Evolutionary conservation across 352 stramenopile genomes (phyloP).

Genomic region (Nothophytophthora sp.): DNA sequence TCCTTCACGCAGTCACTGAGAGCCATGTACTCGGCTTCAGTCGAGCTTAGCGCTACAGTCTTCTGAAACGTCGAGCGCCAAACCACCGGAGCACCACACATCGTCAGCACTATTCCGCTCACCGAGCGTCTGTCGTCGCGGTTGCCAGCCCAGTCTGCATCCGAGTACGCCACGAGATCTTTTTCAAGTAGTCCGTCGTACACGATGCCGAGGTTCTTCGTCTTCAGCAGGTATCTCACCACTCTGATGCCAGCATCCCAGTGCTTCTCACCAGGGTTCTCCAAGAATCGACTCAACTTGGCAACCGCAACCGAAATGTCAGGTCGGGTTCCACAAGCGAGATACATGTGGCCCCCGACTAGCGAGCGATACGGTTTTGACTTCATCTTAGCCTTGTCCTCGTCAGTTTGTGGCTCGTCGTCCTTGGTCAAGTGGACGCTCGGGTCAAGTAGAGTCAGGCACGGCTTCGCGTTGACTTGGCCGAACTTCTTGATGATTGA

Average conservation of each 20-base stretch:
- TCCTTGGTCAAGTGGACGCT: slow-evolving; percentile 2
- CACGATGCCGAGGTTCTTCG: slow-evolving; percentile 12
- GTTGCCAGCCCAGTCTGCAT: slow-evolving; percentile 23
- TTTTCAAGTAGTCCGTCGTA: slow-evolving; percentile 2
- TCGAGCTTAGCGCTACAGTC: slow-evolving; percentile 20
- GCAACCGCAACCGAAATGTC: slow-evolving; percentile 15
- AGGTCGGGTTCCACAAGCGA: slow-evolving; percentile 17
- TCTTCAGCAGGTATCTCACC: slow-evolving; percentile 17
- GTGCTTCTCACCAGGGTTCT: slow-evolving; percentile 19
- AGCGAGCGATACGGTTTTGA: slow-evolving; percentile 18
- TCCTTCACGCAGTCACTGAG: slow-evolving; percentile 21
- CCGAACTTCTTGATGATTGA: slow-evolving; percentile 9
- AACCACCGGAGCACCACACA: slow-evolving; percentile 14
- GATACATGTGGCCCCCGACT: slow-evolving; percentile 20
- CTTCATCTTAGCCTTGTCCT: slow-evolving; percentile 6
- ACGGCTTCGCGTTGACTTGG: slow-evolving; percentile 13
- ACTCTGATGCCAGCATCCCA: slow-evolving; percentile 15
- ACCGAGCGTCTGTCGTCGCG: slow-evolving; percentile 16
- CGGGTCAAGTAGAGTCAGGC: slow-evolving; percentile 3
- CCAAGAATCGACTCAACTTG: slow-evolving; percentile 21
- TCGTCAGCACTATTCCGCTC: slow-evolving; percentile 13
- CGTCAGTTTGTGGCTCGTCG: neutral
- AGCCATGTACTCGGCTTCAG: slow-evolving; percentile 30
- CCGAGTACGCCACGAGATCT: slow-evolving; percentile 7
- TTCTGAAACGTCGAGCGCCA: slow-evolving; percentile 18